Evolutionary conservation across 2,329 filamentous ascomycete species (phyloP), one percentile per base, ranked within the genome.

Genomic region (Hypoxylon sp.): DNA sequence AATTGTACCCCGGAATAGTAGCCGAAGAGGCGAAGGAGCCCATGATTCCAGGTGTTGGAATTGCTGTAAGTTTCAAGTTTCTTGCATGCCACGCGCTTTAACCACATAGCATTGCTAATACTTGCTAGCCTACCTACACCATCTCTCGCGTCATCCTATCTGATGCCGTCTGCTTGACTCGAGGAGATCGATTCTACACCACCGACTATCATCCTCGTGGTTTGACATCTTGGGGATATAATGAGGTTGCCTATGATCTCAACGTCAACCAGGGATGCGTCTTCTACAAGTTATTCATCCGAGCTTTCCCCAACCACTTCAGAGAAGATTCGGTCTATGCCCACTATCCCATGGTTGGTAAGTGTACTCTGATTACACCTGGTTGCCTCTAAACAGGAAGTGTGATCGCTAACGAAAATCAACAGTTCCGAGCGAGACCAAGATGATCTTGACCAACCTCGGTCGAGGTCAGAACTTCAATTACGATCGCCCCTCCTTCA

Each of bases 161-260:
- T 0, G 89, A 93, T 61, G 89, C 89, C 1, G 88, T 92, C 0
- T 81, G 86, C n/a, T 78, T 93, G 4, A 88, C 91, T 5, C 82
- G 89, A 16, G 88, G 88, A 23, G 90, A 94, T 64, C 77, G 90
- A 13, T 87, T 90, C 73, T 91, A 91, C 73, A 92, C 89, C 0
- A 77, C 71, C n/a, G 89, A 93, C 69, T 92, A 88, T 68, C 83
- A 86, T 60, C 82, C 90, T 0, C 81, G 83, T 6, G 83, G 85
- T 61, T 72, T 95, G 35, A 95, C 90, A 1, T 91, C 90, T 71
- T 96, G 90, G 90, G 90, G 90, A 13, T 93, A 83, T 73, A 83
- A 84, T 45, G 87, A 91, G 66, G 87, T 82, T 3, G 79, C 88
- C 13, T 90, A 87, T 47, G 89, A 95, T 61, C 72, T 86, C 15